Evolutionary conservation across 208 protist species (phyloP).

Genomic region (Trypanosoma caninum): DNA sequence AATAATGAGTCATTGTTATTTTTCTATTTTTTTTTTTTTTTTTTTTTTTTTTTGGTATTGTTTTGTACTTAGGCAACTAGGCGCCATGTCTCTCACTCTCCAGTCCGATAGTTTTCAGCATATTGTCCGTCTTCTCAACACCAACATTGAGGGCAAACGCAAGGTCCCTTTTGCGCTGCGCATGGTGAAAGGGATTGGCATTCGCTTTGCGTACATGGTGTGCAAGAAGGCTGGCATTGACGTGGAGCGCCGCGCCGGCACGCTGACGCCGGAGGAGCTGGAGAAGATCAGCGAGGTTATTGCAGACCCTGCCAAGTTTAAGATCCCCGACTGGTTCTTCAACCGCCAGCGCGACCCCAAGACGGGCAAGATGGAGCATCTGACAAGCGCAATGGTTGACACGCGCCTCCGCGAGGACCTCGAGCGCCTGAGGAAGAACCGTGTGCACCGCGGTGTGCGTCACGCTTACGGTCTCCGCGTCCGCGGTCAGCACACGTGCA

Average conservation of each 20-base stretch:
- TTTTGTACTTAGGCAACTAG: slow-evolving; percentile 1
- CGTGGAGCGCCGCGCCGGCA: slow-evolving; percentile 94
- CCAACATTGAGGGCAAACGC: slow-evolving; percentile 98
- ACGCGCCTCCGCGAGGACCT: slow-evolving; percentile 99
- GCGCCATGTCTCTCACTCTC: slow-evolving; percentile 56
- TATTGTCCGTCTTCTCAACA: slow-evolving; percentile 99
- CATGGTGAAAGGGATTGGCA: slow-evolving; percentile 99
- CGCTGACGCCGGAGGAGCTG: slow-evolving; percentile 93
- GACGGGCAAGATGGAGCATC: slow-evolving; percentile 97
- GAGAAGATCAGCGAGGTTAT: slow-evolving; percentile 98
- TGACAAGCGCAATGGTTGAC: slow-evolving; percentile 96
- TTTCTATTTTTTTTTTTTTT: slow-evolving; percentile 13
- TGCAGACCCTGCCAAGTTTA: slow-evolving; percentile 97
- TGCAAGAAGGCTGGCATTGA: slow-evolving; percentile 99
- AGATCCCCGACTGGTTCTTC: slow-evolving; percentile 99
- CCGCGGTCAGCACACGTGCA: slow-evolving; percentile 99
- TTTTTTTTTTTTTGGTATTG: slow-evolving; percentile 6
- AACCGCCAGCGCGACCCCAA: slow-evolving; percentile 99
- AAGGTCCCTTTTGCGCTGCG: slow-evolving; percentile 98
- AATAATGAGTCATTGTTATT: too few relatives aligned
- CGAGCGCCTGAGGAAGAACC: slow-evolving; percentile 99
- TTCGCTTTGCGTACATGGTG: slow-evolving; percentile 98
- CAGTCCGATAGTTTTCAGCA: slow-evolving; percentile 97
- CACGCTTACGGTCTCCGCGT: slow-evolving; percentile 98
- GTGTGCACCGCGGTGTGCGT: slow-evolving; percentile 98